phyloP scores from a whole-genome alignment of 2,329 filamentous ascomycete genomes.

The Verticillium nubilum region DNA sequence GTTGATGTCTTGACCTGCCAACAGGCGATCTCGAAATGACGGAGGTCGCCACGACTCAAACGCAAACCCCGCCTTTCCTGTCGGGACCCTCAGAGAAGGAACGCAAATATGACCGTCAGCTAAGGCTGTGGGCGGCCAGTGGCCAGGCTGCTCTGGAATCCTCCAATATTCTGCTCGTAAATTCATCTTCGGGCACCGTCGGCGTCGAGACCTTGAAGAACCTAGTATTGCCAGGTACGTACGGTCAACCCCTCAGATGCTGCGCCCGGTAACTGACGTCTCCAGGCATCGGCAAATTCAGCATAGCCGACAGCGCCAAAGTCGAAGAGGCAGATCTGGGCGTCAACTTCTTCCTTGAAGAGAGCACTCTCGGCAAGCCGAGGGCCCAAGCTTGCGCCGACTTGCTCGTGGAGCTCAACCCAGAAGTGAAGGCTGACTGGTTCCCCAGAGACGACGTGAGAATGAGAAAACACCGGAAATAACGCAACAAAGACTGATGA shows the following conservation, averaged over 20 bases:
- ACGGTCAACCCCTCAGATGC: neutral
- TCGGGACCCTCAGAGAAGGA: constrained; percentile 55
- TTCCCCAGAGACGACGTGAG: constrained; percentile 43
- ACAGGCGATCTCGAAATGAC: constrained; percentile 28
- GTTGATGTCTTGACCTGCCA: neutral
- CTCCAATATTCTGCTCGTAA: constrained; percentile 85
- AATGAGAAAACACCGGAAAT: neutral
- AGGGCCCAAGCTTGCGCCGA: constrained; percentile 74
- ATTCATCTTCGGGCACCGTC: constrained; percentile 79
- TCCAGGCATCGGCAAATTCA: constrained; percentile 79
- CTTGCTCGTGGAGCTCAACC: constrained; percentile 81
- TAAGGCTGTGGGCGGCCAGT: constrained; percentile 89
- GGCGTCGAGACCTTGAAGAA: constrained; percentile 94
- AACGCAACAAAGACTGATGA: neutral
- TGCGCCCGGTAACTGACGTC: neutral
- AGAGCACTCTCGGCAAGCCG: constrained; percentile 67
- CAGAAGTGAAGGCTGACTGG: constrained; percentile 79
- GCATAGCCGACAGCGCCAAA: constrained; percentile 73
- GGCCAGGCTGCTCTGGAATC: constrained; percentile 88
- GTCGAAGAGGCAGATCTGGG: constrained; percentile 84
- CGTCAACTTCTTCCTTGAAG: constrained; percentile 94
- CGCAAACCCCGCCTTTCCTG: constrained; percentile 41
- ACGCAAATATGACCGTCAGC: constrained; percentile 88
- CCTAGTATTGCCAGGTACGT: constrained; percentile 75
- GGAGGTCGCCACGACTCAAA: constrained; percentile 29